Conservation (phyloP, 2,329 filamentous ascomycete genomes). For the Geosmithia putterillii region DNA sequence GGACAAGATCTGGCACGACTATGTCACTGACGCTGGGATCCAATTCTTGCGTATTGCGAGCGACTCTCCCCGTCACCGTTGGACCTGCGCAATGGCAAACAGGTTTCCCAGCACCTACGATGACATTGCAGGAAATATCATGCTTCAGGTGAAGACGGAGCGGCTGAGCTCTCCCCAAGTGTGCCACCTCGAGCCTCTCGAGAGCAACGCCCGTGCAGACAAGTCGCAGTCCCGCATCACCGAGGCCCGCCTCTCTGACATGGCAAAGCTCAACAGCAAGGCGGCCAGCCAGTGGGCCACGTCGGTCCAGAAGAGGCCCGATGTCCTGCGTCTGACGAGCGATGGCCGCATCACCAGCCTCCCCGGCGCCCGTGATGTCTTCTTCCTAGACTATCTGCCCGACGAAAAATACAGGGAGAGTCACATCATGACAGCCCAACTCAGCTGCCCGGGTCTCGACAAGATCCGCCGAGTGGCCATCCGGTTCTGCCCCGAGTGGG, state of each 20-base stretch:
- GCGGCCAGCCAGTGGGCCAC: neutral
- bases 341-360: neutral
- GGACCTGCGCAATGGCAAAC: no score
- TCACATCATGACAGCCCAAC: slow-evolving; percentile 11
- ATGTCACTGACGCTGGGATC: neutral
- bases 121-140: no score
- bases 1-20: neutral
- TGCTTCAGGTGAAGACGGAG: no score
- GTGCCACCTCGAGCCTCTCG: neutral
- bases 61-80: neutral
- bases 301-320: neutral
- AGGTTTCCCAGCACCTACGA: no score
- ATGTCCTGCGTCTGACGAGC: neutral
- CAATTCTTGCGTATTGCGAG: neutral
- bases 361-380: neutral
- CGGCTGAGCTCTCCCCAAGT: no score
- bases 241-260: no score
- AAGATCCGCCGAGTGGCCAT: slow-evolving; percentile 26
- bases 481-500: slow-evolving; percentile 28
- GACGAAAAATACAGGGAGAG: slow-evolving; percentile 12
- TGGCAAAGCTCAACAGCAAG: no score
- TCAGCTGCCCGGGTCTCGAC: slow-evolving; percentile 15
- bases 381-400: slow-evolving; percentile 17
- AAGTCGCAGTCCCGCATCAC: no score
- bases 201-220: neutral